phyloP scores from a whole-genome alignment of 345 rosid species.

The Punica granatum region DNA sequence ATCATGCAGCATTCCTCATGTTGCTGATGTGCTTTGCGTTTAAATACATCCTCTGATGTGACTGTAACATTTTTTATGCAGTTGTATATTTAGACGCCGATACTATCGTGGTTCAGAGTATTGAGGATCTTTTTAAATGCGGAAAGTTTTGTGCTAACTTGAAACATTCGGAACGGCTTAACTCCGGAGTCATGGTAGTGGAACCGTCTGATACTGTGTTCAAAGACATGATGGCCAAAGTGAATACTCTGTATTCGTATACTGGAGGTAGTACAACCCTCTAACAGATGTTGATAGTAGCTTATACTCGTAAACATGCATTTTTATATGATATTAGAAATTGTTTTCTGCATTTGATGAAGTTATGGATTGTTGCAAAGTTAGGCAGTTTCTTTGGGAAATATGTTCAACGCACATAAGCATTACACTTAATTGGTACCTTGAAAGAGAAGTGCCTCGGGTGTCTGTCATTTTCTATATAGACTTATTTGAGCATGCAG shows the following conservation, averaged over 20 bases:
- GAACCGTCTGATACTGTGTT: constrained; percentile 79
- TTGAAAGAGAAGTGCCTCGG: not conserved
- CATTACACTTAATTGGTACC: not conserved
- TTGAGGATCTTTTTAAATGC: constrained; percentile 79
- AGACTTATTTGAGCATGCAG: not conserved
- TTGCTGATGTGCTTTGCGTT: not conserved
- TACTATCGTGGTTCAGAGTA: constrained; percentile 88
- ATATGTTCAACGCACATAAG: not conserved
- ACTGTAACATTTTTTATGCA: constrained; percentile 22
- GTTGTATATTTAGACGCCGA: constrained; percentile 96
- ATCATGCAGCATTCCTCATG: not conserved
- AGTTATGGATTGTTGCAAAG: not conserved
- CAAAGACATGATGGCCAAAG: constrained; percentile 82
- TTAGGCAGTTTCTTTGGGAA: not conserved
- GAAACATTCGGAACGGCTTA: constrained; percentile 93
- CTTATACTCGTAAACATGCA: not conserved
- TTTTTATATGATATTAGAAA: not conserved
- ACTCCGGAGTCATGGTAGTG: constrained; percentile 97
- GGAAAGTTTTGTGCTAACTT: constrained; percentile 82
- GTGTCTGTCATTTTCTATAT: no score
- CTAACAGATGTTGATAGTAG: not conserved
- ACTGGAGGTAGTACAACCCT: constrained; percentile 55
- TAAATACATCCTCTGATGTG: not conserved
- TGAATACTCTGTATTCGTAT: constrained; percentile 65
- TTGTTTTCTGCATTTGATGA: not conserved